phyloP scores from a whole-genome alignment of 2,329 filamentous ascomycete species.

The Pseudophaeomoniella oleicola region DNA sequence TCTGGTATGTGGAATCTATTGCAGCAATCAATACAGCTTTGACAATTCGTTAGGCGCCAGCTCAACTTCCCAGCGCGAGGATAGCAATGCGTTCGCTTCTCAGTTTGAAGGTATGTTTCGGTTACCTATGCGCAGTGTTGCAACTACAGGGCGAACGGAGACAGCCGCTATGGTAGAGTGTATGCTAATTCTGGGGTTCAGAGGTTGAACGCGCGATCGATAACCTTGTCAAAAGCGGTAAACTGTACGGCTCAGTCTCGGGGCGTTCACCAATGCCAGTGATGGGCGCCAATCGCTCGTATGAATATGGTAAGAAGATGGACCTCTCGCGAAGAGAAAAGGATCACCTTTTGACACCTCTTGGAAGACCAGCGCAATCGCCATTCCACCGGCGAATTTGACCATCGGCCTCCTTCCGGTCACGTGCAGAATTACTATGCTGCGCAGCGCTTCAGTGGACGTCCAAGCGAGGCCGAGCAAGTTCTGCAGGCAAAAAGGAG shows the following conservation, averaged over 20 bases:
- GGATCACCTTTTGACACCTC: too few species aligned
- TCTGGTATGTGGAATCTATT: constrained; percentile 38
- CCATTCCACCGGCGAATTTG: constrained; percentile 75
- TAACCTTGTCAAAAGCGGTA: constrained; percentile 92
- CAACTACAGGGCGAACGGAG: too few species aligned
- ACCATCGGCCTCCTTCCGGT: constrained; percentile 56
- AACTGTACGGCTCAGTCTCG: constrained; percentile 54
- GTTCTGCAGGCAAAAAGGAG: constrained; percentile 98
- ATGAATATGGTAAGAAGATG: constrained; percentile 52
- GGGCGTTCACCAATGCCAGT: constrained; percentile 34
- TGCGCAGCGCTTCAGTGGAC: constrained; percentile 78
- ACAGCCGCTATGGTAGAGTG: too few species aligned
- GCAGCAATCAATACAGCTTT: constrained; percentile 4
- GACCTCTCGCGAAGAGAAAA: too few species aligned
- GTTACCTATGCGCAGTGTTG: too few species aligned
- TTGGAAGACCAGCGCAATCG: constrained; percentile 28
- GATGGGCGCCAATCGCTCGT: constrained; percentile 42
- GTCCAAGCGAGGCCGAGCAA: constrained; percentile 85
- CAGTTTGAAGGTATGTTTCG: constrained; percentile 71
- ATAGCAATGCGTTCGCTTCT: constrained; percentile 63
- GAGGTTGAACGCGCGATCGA: constrained; percentile 94
- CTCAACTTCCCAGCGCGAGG: constrained; percentile 60
- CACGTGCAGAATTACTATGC: constrained; percentile 92
- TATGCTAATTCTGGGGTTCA: constrained; percentile 21
- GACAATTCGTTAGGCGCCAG: constrained; percentile 46